phyloP scores from a whole-genome alignment of 2,329 filamentous ascomycete genomes.

The Hysterium pulicare region DNA sequence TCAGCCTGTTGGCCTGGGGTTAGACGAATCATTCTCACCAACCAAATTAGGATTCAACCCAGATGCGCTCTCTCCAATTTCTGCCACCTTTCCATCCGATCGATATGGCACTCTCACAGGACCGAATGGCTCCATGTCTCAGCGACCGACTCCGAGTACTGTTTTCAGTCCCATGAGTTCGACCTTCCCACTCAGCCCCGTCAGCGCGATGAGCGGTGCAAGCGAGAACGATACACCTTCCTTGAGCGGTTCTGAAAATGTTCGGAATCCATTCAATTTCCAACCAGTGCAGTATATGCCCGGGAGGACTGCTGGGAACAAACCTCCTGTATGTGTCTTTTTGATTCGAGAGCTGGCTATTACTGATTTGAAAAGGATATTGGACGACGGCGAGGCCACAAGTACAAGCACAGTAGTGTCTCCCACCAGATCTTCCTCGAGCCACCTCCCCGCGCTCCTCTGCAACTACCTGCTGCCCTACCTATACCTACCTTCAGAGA shows the following conservation, averaged over 20 bases:
- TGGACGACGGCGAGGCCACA: slow-evolving; percentile 88
- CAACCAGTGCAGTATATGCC: slow-evolving; percentile 59
- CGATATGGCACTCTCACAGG: slow-evolving; percentile 30
- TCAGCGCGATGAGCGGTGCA: slow-evolving; percentile 24
- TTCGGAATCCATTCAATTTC: slow-evolving; percentile 85
- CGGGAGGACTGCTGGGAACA: slow-evolving; percentile 65
- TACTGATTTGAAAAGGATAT: slow-evolving; percentile 61
- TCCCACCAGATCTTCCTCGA: slow-evolving; percentile 97
- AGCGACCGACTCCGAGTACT: slow-evolving; percentile 28
- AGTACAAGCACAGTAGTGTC: slow-evolving; percentile 96
- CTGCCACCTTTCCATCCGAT: slow-evolving; percentile 35
- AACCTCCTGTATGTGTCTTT: slow-evolving; percentile 49
- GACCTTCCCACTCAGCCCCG: slow-evolving; percentile 31
- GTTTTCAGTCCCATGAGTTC: slow-evolving; percentile 32
- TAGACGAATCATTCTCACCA: slow-evolving; percentile 27
- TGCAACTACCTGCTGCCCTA: slow-evolving; percentile 85
- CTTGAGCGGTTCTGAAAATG: slow-evolving; percentile 31
- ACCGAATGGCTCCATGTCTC: slow-evolving; percentile 34
- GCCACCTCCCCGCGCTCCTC: slow-evolving; percentile 77
- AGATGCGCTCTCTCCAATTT: slow-evolving; percentile 39
- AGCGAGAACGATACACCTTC: slow-evolving; percentile 29
- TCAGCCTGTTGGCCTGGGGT: slow-evolving; percentile 29
- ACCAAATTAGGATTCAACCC: slow-evolving; percentile 24
- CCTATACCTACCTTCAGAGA: slow-evolving; percentile 87
- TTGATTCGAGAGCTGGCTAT: neutral